These are phyloP conservation scores for Cladosporium sp. DNA, from an alignment of 2,329 filamentous ascomycete genomes.

Conservation along the genomic window DNA sequence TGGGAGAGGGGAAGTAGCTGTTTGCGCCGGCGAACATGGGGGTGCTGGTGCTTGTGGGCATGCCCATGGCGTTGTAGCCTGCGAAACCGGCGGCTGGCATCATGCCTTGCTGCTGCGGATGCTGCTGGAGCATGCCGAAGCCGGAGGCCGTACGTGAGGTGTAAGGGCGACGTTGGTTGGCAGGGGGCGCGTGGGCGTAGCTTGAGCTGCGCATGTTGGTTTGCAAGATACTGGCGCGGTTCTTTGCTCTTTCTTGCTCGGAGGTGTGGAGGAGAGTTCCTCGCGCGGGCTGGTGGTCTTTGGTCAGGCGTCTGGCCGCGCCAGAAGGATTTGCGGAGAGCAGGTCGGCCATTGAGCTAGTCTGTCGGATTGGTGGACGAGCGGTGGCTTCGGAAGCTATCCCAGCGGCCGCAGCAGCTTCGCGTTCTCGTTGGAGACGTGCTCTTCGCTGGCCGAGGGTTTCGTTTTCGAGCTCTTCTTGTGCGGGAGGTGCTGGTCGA, in stretches of 20 bases:
- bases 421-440: constrained; percentile 70
- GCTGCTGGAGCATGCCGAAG: background rate
- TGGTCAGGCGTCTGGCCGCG: constrained; percentile 16
- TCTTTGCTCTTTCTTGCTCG: constrained; percentile 36
- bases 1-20: constrained; percentile 31
- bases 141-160: constrained; percentile 2
- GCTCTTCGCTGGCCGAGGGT: constrained; percentile 76
- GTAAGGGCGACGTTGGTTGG: constrained; percentile 30
- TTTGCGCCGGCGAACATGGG: constrained; percentile 26
- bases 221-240: constrained; percentile 38
- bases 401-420: constrained; percentile 34
- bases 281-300: constrained; percentile 26
- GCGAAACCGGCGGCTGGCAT: constrained; percentile 19
- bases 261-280: constrained; percentile 43
- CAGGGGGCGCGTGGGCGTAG: constrained; percentile 35
- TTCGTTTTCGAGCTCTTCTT: constrained; percentile 62
- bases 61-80: constrained; percentile 19
- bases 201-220: constrained; percentile 35
- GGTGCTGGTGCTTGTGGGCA: constrained; percentile 21
- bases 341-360: constrained; percentile 62
- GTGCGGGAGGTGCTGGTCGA: constrained; percentile 19
- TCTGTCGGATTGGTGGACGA: constrained; percentile 41
- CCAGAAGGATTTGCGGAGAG: constrained; percentile 48
- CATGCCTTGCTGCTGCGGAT: constrained; percentile 20
- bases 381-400: constrained; percentile 48